Percentiles rank a stretch among this genome's conserved stretches.
Conservation (phyloP, 169 alveolate genomes). For the Eimeria necatrix region DNA sequence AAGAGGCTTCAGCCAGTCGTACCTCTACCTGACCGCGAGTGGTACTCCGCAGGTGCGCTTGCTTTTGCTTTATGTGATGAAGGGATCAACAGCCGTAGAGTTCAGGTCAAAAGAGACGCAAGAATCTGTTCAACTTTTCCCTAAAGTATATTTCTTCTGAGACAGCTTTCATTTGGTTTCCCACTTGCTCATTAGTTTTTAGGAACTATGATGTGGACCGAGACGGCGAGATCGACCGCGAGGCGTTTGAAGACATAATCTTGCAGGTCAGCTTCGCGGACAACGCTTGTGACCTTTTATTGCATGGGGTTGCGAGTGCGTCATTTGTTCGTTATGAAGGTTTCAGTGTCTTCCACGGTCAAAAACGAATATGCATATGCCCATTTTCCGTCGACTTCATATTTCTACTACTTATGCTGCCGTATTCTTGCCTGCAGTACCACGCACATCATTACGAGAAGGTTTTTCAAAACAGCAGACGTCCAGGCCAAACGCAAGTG, state of each 20-base stretch:
- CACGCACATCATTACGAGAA: slow-evolving; percentile 48
- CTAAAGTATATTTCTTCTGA: no score
- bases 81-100: background rate
- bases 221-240: slow-evolving; percentile 77
- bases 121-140: background rate
- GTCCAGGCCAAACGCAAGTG: background rate
- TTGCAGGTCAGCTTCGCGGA: slow-evolving; percentile 38
- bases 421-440: background rate
- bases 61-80: background rate
- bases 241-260: slow-evolving; percentile 63
- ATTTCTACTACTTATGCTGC: background rate
- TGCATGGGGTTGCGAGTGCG: background rate
- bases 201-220: slow-evolving; percentile 70
- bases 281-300: background rate
- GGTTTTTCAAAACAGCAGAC: slow-evolving; percentile 29
- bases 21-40: slow-evolving; percentile 69
- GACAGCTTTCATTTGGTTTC: background rate
- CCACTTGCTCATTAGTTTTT: slow-evolving; percentile 22
- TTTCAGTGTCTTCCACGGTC: background rate
- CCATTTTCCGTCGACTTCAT: background rate
- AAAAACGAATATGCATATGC: background rate
- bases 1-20: slow-evolving; percentile 75
- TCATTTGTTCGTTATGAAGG: background rate
- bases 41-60: slow-evolving; percentile 76
- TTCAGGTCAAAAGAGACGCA: background rate